Evolutionary conservation across 352 stramenopile genomes (phyloP).

Genomic region (Pythium rishiriense): DNA sequence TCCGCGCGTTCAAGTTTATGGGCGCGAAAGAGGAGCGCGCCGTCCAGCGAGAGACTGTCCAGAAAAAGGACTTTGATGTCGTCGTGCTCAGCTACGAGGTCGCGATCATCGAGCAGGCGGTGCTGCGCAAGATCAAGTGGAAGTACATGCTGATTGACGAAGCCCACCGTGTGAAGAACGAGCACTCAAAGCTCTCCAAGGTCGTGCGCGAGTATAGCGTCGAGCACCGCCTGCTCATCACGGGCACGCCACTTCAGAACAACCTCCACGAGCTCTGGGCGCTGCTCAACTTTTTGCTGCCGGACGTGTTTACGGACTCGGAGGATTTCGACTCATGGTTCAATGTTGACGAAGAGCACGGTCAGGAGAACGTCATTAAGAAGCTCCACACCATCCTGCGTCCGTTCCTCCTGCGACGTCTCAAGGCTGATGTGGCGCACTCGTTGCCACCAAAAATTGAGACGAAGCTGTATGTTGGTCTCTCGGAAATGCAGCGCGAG

Average conservation of each 20-base stretch:
- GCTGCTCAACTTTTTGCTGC: slow-evolving; percentile 99
- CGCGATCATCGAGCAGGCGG: slow-evolving; percentile 93
- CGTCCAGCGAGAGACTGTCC: slow-evolving; percentile 86
- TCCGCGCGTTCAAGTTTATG: slow-evolving; percentile 97
- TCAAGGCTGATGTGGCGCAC: slow-evolving; percentile 99
- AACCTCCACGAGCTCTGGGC: slow-evolving; percentile 99
- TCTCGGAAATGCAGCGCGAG: slow-evolving; percentile 97
- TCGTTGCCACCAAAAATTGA: slow-evolving; percentile 97
- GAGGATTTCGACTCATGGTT: slow-evolving; percentile 99
- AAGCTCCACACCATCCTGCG: slow-evolving; percentile 97
- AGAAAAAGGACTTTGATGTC: slow-evolving; percentile 90
- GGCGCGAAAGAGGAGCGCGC: slow-evolving; percentile 93
- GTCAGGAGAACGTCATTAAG: slow-evolving; percentile 97
- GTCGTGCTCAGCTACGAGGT: slow-evolving; percentile 93
- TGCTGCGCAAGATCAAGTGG: slow-evolving; percentile 95
- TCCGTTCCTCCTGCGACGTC: slow-evolving; percentile 96
- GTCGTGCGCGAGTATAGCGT: slow-evolving; percentile 91
- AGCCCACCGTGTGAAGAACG: slow-evolving; percentile 98
- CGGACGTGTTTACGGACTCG: slow-evolving; percentile 91
- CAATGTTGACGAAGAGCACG: slow-evolving; percentile 95
- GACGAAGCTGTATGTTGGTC: slow-evolving; percentile 97
- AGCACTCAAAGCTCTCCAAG: slow-evolving; percentile 87
- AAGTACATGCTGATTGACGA: slow-evolving; percentile 99
- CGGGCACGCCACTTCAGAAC: slow-evolving; percentile 99
- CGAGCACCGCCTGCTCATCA: slow-evolving; percentile 95